Percentiles rank a stretch among this genome's conserved stretches.
These are phyloP conservation scores for Trichoderma orchidacearum DNA, from an alignment of 495 filamentous ascomycete species.

Conservation along the genomic window DNA sequence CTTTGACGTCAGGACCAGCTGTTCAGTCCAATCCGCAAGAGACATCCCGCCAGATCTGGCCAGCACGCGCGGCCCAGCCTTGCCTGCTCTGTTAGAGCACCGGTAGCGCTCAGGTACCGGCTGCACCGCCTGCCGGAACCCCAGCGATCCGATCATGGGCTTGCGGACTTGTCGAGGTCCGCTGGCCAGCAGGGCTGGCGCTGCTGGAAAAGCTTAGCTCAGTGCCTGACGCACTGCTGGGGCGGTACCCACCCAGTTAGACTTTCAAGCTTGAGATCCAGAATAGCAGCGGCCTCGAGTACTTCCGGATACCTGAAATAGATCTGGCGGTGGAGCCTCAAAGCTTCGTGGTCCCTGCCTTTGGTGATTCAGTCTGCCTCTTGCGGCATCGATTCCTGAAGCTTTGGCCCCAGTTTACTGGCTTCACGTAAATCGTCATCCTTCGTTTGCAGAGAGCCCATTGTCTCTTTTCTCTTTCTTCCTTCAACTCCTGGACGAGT, in stretches of 20 bases:
- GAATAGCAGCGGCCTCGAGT: neutral
- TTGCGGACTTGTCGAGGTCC: too few relatives aligned
- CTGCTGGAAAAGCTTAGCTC: too few relatives aligned
- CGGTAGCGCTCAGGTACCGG: neutral
- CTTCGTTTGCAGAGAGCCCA: too few relatives aligned
- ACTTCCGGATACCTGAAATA: conserved; percentile 1
- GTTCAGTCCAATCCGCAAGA: too few relatives aligned
- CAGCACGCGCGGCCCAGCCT: neutral
- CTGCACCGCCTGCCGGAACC: neutral
- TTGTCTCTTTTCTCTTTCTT: too few relatives aligned
- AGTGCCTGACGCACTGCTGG: too few relatives aligned
- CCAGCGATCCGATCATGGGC: neutral
- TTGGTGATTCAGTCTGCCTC: too few relatives aligned
- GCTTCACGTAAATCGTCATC: too few relatives aligned
- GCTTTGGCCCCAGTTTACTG: neutral
- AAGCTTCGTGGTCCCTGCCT: neutral
- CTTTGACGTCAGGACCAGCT: neutral
- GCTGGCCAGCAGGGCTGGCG: too few relatives aligned
- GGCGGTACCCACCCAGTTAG: neutral
- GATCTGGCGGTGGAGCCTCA: neutral
- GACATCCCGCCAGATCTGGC: neutral
- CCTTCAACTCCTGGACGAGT: too few relatives aligned
- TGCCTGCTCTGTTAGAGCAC: neutral
- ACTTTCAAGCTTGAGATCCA: neutral
- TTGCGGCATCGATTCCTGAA: neutral